Conservation (phyloP, 2,329 filamentous ascomycete genomes). For the Diaporthe capsici region DNA sequence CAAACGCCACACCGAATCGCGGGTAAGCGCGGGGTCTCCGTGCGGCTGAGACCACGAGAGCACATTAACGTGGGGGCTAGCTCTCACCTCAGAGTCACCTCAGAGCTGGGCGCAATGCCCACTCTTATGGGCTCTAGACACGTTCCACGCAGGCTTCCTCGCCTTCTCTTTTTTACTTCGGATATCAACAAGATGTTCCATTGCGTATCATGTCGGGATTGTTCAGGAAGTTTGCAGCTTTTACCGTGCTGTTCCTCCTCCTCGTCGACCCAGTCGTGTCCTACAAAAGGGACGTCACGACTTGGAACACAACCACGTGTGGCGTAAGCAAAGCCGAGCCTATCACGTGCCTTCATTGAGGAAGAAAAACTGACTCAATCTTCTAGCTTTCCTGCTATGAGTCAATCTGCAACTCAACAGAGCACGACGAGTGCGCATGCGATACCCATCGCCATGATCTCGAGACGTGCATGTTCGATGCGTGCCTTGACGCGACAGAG, state of each 20-base stretch:
- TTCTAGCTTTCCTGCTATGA: constrained; percentile 25
- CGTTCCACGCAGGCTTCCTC: too few species aligned
- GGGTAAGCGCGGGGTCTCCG: too few species aligned
- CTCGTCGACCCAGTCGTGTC: background rate
- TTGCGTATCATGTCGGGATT: background rate
- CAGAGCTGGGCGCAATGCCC: background rate
- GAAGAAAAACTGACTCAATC: background rate
- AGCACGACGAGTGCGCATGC: constrained; percentile 26
- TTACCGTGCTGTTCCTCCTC: background rate
- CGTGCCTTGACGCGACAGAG: background rate
- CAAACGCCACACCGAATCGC: background rate
- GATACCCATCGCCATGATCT: background rate
- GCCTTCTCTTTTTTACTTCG: background rate
- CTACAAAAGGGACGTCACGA: constrained; percentile 13
- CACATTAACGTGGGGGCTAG: background rate
- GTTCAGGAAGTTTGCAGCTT: background rate
- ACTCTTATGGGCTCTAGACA: background rate
- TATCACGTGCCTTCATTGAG: too few species aligned
- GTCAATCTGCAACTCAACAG: constrained; percentile 30
- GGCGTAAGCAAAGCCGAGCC: background rate
- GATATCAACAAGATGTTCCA: background rate
- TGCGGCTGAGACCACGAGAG: background rate
- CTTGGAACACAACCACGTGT: constrained; percentile 18
- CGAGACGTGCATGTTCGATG: background rate
- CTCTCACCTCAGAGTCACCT: background rate